phyloP scores from a whole-genome alignment of 2,329 filamentous ascomycete genomes.

The Scedosporium minutisporum region DNA sequence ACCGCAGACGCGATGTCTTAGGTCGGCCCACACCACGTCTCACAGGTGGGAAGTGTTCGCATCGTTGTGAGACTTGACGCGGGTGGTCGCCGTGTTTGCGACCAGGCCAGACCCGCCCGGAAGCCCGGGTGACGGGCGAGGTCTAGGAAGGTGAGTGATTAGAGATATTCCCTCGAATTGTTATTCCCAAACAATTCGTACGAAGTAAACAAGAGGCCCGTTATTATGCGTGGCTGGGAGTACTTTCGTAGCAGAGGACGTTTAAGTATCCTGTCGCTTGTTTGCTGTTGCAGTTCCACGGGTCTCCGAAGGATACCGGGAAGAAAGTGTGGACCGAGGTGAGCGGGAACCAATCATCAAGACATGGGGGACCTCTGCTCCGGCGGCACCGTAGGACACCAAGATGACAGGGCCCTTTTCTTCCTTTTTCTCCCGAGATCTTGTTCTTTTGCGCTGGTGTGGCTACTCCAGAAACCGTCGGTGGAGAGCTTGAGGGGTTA shows the following conservation, averaged over 20 bases:
- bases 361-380: not conserved
- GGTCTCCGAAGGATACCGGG: too few relatives aligned
- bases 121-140: not conserved
- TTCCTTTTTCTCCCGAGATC: not conserved
- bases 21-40: not conserved
- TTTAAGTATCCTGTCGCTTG: too few relatives aligned
- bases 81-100: not conserved
- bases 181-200: not conserved
- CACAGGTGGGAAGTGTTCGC: not conserved
- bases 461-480: not conserved
- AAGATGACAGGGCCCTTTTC: not conserved
- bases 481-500: not conserved
- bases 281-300: too few relatives aligned
- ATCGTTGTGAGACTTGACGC: slow-evolving; percentile 1
- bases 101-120: slow-evolving; percentile 1
- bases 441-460: not conserved
- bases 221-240: too few relatives aligned
- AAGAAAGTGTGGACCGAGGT: not conserved
- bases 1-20: not conserved
- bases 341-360: not conserved
- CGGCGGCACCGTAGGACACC: not conserved
- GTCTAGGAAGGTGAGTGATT: not conserved
- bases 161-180: not conserved
- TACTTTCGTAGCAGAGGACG: too few relatives aligned
- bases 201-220: too few relatives aligned